Conservation (phyloP, 495 filamentous ascomycete species). For the Daldinia bambusicola region DNA sequence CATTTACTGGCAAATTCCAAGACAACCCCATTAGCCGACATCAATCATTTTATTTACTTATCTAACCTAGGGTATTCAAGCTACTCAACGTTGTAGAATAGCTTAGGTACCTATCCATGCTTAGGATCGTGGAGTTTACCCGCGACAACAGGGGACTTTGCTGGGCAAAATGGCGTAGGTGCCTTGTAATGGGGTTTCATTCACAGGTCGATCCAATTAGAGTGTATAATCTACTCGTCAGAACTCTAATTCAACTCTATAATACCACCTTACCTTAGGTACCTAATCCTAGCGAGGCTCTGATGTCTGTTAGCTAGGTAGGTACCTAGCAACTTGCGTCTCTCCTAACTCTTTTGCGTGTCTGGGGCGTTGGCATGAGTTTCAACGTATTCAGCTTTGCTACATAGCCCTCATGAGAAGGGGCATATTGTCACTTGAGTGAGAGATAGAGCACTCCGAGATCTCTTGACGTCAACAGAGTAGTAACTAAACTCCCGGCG, state of each 20-base stretch:
- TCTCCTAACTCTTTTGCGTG: background rate
- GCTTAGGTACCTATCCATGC: conserved; percentile 32
- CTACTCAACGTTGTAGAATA: conserved; percentile 10
- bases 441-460: background rate
- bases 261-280: background rate
- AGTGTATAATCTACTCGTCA: conserved; percentile 7
- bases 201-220: conserved; percentile 30
- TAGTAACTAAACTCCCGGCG: background rate
- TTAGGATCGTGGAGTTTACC: conserved; percentile 25
- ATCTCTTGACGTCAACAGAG: background rate
- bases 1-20: conserved; percentile 28
- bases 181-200: conserved; percentile 17
- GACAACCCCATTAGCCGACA: conserved; percentile 17
- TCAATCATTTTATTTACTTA: conserved; percentile 4
- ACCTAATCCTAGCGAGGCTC: background rate
- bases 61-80: background rate
- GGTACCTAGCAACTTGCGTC: background rate
- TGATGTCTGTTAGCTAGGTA: conserved; percentile 2
- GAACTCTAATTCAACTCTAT: conserved; percentile 33
- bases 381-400: background rate
- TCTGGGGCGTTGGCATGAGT: background rate
- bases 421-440: background rate
- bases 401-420: background rate
- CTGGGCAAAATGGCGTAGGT: background rate
- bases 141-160: conserved; percentile 20